Percentiles rank a stretch among this genome's conserved stretches.
These are phyloP conservation scores for Sabuloglossum arenarium DNA, from an alignment of 495 filamentous ascomycete species.

Conservation along the genomic window DNA sequence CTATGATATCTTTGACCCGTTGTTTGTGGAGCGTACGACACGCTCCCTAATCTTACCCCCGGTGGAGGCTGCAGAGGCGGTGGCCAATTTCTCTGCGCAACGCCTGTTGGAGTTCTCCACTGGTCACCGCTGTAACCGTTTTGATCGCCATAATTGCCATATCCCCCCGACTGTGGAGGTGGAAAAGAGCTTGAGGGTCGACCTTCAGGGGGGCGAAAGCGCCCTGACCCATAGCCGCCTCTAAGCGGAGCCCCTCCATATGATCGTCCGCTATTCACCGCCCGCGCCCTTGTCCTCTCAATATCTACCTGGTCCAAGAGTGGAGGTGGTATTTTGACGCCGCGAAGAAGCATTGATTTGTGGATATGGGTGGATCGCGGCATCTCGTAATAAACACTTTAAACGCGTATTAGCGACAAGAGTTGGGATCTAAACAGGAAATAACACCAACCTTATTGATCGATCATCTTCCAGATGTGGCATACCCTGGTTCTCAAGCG, in stretches of 20 bases:
- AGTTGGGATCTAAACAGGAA: conserved; percentile 3
- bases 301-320: conserved; percentile 57
- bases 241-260: conserved; percentile 41
- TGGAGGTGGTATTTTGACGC: conserved; percentile 47
- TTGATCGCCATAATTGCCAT: background rate
- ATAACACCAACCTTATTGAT: conserved; percentile 47
- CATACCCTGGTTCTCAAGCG: conserved; percentile 43
- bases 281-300: conserved; percentile 38
- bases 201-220: background rate
- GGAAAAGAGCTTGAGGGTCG: background rate
- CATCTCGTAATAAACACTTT: conserved; percentile 66
- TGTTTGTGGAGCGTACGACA: background rate
- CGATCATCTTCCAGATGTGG: conserved; percentile 64
- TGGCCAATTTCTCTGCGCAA: background rate
- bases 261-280: conserved; percentile 34
- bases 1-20: background rate
- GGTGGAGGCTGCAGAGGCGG: background rate
- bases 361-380: conserved; percentile 49
- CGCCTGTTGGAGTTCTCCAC: background rate
- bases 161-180: background rate
- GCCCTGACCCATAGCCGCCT: conserved; percentile 4
- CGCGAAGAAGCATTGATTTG: conserved; percentile 86
- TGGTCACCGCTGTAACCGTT: background rate
- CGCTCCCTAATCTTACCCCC: background rate
- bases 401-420: background rate